Base-by-base conservation (phyloP, 805 yeast species). In the Nakazawaea ernobii region DNA sequence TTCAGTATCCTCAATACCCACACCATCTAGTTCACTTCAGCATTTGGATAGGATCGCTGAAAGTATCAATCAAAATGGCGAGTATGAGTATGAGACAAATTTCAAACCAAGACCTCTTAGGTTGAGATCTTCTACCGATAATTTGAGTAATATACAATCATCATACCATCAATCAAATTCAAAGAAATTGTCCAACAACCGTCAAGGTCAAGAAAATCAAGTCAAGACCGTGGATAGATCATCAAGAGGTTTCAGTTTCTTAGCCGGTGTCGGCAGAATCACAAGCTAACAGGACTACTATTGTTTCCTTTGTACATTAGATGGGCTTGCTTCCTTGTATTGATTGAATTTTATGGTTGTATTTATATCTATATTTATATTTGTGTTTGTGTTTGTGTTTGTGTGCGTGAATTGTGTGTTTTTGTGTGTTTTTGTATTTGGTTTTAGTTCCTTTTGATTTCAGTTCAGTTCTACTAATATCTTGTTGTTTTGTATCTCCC, bases 11-110 rank as follows among this genome's bases (percentile, higher is more conserved):
- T 40, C 45, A 6, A 27, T 46, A 5, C 43, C 46, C 24, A 46
- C 49, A 14, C 49, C 49, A 24, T 46, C 49, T 2, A 42, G 32
- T 15, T 46, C 49, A 6, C 11, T 27, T 13, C 49, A 46, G 9
- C 38, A 26, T 14, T 42, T 47, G 32, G 39, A 42, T 24, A 13
- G 28, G 33, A 35, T 33, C 7, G 35, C 20, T 9, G 41, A 35
- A 15, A 35, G 9, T 17, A 17, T 13, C 45, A 24, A 28, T 15
- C 24, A 20, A 20, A 20, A 20, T 20, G 24, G 24, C 24, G 24
- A 20, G 5, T 20, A 20, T 20, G 24, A 20, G 5, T 20, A 20
- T 20, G 24, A 20, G 5, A 20, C 24, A 20, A 20, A 20, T 20
- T 20, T 20, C 24, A 20, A 20, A 20, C 24, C 26, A 39, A 15